Percentiles rank a stretch among this genome's conserved stretches.
Conservation (phyloP, 2,329 filamentous ascomycete species). For the Coniella lustricola region DNA sequence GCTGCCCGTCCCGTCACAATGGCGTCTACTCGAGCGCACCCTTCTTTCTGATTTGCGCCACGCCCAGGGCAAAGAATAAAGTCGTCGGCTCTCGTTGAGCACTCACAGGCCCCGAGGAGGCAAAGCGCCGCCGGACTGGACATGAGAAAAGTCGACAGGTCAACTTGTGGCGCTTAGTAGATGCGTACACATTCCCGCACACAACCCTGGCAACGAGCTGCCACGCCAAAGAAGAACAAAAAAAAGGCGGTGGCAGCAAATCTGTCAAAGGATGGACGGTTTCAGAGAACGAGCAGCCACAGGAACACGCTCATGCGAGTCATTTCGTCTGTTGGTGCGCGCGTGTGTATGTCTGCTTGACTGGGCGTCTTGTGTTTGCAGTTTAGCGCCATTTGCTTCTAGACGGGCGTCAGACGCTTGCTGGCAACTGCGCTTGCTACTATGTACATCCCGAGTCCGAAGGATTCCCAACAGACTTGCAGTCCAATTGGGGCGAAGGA, state of each 20-base stretch:
- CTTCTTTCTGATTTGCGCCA: too few species aligned
- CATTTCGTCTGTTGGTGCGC: background rate
- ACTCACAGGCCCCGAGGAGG: background rate
- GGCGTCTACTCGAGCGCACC: constrained; percentile 3
- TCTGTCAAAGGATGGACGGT: background rate
- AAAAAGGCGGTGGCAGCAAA: constrained; percentile 5
- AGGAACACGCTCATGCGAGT: background rate
- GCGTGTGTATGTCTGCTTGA: background rate
- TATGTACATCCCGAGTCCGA: background rate
- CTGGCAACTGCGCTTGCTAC: background rate
- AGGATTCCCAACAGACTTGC: constrained; percentile 1
- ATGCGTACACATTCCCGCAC: background rate
- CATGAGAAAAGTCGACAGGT: background rate
- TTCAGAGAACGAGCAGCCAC: constrained; percentile 1
- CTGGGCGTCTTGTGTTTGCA: background rate
- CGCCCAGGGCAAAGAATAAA: too few species aligned
- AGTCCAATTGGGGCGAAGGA: background rate
- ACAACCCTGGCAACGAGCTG: background rate
- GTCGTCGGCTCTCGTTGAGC: background rate
- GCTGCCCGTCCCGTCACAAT: constrained; percentile 12
- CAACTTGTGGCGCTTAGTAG: background rate
- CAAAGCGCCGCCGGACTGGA: too few species aligned
- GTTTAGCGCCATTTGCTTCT: background rate
- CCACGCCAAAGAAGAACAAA: background rate
- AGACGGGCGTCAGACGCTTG: constrained; percentile 15